Evolutionary conservation across 1,284 basidiomycete species (phyloP).

Genomic region (Testicularia cyperi): DNA sequence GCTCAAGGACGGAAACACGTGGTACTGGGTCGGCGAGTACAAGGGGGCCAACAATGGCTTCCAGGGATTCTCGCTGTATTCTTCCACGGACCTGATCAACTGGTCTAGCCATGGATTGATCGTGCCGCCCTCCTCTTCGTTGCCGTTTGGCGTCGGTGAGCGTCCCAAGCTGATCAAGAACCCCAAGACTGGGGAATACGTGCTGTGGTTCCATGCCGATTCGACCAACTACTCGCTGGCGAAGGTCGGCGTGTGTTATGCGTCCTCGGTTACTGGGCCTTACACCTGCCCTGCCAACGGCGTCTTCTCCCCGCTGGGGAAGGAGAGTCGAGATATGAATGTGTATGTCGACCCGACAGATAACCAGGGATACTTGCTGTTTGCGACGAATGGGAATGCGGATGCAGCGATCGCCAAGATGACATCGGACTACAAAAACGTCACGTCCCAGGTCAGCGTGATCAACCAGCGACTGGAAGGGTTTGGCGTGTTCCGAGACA

Average conservation of each 20-base stretch:
- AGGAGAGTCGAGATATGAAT: conserved; percentile 24
- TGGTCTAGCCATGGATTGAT: conserved; percentile 15
- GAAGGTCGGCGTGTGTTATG: conserved; percentile 16
- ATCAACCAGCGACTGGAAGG: conserved; percentile 13
- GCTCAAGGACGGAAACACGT: conserved; percentile 2
- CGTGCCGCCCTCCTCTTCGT: conserved; percentile 4
- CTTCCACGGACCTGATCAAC: conserved; percentile 18
- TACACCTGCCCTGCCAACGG: conserved; percentile 6
- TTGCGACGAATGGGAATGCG: conserved; percentile 15
- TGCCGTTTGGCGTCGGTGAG: conserved; percentile 22
- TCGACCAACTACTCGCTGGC: conserved; percentile 11
- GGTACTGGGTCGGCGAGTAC: conserved; percentile 27
- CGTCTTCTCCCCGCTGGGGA: conserved; percentile 16
- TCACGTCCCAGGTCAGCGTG: not conserved
- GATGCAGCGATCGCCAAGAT: conserved; percentile 8
- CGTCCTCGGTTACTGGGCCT: conserved; percentile 1
- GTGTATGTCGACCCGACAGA: conserved; percentile 11
- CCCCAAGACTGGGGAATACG: conserved; percentile 8
- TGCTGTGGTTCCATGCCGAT: conserved; percentile 29
- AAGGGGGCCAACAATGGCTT: conserved; percentile 11
- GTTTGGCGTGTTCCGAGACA: conserved; percentile 12
- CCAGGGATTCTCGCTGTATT: conserved; percentile 20
- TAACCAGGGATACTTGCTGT: conserved; percentile 12
- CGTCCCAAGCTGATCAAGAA: conserved; percentile 19
- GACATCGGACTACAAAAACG: conserved; percentile 10